phyloP scores from a whole-genome alignment of 371 early-diverging fungal species.

The Phascolomyces articulosus region DNA sequence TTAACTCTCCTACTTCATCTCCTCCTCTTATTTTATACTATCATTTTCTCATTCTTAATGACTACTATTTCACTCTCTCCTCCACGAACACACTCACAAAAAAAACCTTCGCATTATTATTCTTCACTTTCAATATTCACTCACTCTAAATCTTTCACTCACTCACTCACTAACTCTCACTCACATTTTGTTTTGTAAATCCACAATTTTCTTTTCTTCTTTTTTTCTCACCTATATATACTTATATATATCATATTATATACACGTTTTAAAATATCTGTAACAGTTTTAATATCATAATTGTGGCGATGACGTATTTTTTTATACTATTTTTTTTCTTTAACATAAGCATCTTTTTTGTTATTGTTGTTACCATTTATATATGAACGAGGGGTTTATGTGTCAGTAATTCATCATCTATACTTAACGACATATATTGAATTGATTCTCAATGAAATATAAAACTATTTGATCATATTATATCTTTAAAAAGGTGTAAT shows the following conservation, averaged over 20 bases:
- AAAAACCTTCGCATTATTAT: neutral
- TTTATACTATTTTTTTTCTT: neutral
- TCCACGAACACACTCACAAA: neutral
- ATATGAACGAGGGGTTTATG: too few species aligned
- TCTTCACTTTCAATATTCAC: neutral
- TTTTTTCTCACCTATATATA: neutral
- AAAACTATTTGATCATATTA: too few species aligned
- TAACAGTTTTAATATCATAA: neutral
- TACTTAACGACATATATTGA: too few species aligned
- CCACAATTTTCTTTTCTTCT: neutral
- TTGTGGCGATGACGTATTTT: neutral
- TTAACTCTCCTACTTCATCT: neutral
- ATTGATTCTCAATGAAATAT: too few species aligned
- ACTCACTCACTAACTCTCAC: neutral
- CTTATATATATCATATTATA: neutral
- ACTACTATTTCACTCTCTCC: neutral
- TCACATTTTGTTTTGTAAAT: slow-evolving; percentile 2
- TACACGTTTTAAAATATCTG: neutral
- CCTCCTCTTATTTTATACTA: neutral
- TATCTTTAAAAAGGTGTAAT: too few species aligned
- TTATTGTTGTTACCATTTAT: too few species aligned
- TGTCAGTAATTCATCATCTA: too few species aligned
- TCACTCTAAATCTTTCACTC: slow-evolving; percentile 5
- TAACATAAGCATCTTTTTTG: neutral
- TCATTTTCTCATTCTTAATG: neutral